A percentile compares a stretch with the other conserved stretches of the same genome.
phyloP scores from a whole-genome alignment of 2,329 filamentous ascomycete species.

The Malbranchea cinnamomea region DNA sequence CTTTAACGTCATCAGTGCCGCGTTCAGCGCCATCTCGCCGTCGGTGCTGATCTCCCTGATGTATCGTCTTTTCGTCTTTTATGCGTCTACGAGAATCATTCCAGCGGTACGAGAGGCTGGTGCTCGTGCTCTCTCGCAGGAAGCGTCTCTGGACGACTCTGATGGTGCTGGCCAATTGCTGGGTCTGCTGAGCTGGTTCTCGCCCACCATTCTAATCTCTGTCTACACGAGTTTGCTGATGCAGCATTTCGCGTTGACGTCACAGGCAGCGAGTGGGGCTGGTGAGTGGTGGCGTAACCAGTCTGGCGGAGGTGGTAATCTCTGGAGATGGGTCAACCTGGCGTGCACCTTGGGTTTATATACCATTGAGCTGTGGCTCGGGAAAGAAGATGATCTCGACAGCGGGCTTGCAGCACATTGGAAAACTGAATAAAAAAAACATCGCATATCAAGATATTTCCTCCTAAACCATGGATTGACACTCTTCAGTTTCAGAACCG shows the following conservation, averaged over 20 bases:
- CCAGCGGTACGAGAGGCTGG: slow-evolving; percentile 82
- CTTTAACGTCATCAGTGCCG: slow-evolving; percentile 75
- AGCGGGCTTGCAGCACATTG: slow-evolving; percentile 62
- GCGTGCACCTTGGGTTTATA: slow-evolving; percentile 81
- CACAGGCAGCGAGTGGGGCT: slow-evolving; percentile 42
- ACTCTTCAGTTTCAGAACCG: too few species aligned
- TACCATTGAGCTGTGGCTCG: slow-evolving; percentile 75
- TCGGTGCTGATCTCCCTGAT: slow-evolving; percentile 90
- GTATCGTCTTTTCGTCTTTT: slow-evolving; percentile 89
- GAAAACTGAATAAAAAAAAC: slow-evolving; percentile 63
- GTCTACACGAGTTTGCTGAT: slow-evolving; percentile 92
- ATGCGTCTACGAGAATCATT: slow-evolving; percentile 89
- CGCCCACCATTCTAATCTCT: slow-evolving; percentile 82
- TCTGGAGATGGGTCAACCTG: slow-evolving; percentile 89
- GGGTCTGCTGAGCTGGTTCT: slow-evolving; percentile 82
- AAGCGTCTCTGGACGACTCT: slow-evolving; percentile 70
- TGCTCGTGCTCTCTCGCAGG: slow-evolving; percentile 65
- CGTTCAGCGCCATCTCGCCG: slow-evolving; percentile 87
- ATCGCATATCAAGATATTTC: not conserved
- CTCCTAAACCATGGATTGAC: not conserved
- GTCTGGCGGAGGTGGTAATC: slow-evolving; percentile 69
- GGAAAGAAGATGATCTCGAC: slow-evolving; percentile 56
- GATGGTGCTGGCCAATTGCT: slow-evolving; percentile 69
- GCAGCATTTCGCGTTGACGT: slow-evolving; percentile 79
- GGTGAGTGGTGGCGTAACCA: slow-evolving; percentile 72